Evolutionary conservation across 768 basidiomycete genomes (phyloP).

Genomic region (Tricholoma sp.): DNA sequence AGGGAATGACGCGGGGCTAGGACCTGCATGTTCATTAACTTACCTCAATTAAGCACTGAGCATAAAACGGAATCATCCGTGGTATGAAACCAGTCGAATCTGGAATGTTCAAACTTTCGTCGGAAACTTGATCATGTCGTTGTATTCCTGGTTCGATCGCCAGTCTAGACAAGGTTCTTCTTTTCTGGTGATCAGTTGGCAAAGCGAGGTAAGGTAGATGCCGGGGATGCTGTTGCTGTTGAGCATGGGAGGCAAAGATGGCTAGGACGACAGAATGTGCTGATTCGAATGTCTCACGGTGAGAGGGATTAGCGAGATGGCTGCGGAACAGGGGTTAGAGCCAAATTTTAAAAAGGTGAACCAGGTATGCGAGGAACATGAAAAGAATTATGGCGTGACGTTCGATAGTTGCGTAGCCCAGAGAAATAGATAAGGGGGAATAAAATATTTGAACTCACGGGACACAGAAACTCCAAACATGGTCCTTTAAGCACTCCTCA

Average conservation of each 20-base stretch:
- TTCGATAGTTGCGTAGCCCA: not conserved
- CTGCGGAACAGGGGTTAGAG: conserved; percentile 31
- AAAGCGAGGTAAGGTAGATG: not conserved
- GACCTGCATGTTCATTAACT: conserved; percentile 11
- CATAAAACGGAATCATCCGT: conserved; percentile 70
- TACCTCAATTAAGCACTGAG: conserved; percentile 66
- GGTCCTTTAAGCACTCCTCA: conserved; percentile 44
- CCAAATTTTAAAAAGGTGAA: not conserved
- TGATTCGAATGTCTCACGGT: conserved; percentile 81
- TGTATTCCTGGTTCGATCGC: not conserved
- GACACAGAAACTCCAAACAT: conserved; percentile 56
- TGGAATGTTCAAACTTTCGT: conserved; percentile 2
- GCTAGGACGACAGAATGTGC: conserved; percentile 81
- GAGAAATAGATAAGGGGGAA: not conserved
- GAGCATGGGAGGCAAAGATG: conserved; percentile 59
- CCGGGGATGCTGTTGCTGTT: conserved; percentile 24
- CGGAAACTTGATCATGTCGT: conserved; percentile 1
- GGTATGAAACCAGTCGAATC: conserved; percentile 38
- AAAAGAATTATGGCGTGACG: not conserved
- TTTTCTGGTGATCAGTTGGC: not conserved
- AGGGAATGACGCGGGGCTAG: not conserved
- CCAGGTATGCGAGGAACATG: not conserved
- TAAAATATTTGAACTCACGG: conserved; percentile 48
- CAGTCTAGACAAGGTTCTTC: conserved; percentile 5
- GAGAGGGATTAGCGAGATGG: conserved; percentile 49